Evolutionary conservation across 2,329 filamentous ascomycete genomes (phyloP).

Genomic region (Sporothrix dimorphospora): DNA sequence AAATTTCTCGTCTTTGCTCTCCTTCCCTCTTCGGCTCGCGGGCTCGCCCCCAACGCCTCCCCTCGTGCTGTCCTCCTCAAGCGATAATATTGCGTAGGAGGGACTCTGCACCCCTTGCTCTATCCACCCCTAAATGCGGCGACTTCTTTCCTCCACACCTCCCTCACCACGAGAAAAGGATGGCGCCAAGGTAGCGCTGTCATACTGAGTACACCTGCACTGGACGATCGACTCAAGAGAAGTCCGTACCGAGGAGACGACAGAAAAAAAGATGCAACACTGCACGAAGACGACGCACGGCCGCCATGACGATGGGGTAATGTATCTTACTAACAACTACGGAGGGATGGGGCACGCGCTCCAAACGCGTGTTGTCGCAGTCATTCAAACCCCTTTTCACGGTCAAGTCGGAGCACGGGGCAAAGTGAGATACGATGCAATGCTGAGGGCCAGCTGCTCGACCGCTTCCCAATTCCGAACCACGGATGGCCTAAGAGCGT

Average conservation of each 20-base stretch:
- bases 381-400: background rate
- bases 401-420: background rate
- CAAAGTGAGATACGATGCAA: background rate
- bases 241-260: background rate
- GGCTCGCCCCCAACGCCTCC: background rate
- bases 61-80: background rate
- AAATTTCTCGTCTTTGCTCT: background rate
- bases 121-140: background rate
- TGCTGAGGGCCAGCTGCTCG: background rate
- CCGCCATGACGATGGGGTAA: background rate
- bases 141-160: slow-evolving; percentile 13
- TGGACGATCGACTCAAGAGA: background rate
- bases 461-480: background rate
- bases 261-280: background rate
- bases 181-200: background rate
- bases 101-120: background rate
- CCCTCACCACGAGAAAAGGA: slow-evolving; percentile 5
- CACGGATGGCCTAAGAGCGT: no score
- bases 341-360: slow-evolving; percentile 5
- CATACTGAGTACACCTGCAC: background rate
- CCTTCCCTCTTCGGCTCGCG: background rate
- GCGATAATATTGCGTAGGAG: slow-evolving; percentile 1
- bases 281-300: background rate
- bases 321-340: no score
- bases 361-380: slow-evolving; percentile 3